Percentiles rank a stretch among this genome's conserved stretches.
These are phyloP conservation scores for Mediolabrus comicus DNA, from an alignment of 108 stramenopile species.

Conservation along the genomic window DNA sequence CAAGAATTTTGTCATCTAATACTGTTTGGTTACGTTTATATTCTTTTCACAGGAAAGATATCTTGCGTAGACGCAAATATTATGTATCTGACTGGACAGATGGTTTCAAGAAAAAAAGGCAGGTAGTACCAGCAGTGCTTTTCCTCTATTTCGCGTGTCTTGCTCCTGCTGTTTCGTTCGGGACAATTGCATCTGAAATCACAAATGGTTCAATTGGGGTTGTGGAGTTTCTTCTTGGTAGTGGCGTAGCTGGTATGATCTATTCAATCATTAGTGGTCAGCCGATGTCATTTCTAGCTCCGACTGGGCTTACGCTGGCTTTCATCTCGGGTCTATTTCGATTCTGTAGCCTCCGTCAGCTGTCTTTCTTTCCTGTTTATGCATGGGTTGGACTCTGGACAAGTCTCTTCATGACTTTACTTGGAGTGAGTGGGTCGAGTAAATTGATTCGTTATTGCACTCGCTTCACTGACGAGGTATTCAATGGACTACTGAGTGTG, in stretches of 20 bases:
- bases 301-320: conserved; percentile 92
- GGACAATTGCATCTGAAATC: conserved; percentile 85
- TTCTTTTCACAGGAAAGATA: conserved; percentile 45
- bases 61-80: conserved; percentile 39
- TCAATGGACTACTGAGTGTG: conserved; percentile 91
- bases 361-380: conserved; percentile 95
- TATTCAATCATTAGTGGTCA: conserved; percentile 64
- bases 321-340: conserved; percentile 91
- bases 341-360: conserved; percentile 63
- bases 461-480: conserved; percentile 96
- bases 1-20: conserved; percentile 2
- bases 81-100: conserved; percentile 82
- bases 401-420: conserved; percentile 72
- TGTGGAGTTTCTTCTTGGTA: conserved; percentile 88
- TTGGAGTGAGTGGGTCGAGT: conserved; percentile 82
- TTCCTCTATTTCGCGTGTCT: conserved; percentile 97
- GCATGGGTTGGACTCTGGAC: conserved; percentile 97
- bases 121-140: conserved; percentile 78
- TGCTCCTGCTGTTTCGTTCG: conserved; percentile 93
- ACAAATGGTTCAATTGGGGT: conserved; percentile 89
- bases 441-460: conserved; percentile 91
- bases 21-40: background rate
- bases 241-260: conserved; percentile 85
- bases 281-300: conserved; percentile 98
- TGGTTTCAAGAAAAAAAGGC: conserved; percentile 66